Base-by-base conservation (phyloP, 23 red algal species). In the Gracilaria domingensis region DNA sequence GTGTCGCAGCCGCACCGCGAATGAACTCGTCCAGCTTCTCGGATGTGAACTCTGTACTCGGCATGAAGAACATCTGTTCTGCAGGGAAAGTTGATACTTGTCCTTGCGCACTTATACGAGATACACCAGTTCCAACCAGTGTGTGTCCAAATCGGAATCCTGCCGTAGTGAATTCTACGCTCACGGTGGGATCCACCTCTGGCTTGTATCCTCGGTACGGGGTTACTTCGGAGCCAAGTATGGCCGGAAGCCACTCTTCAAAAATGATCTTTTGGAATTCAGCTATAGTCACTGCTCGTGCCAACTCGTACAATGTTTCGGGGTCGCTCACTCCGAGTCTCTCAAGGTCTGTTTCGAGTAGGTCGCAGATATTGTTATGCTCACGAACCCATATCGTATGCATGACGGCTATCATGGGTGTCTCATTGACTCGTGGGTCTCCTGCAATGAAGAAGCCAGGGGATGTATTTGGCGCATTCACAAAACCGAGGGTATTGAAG, bases 71-170 rank as follows among this genome's bases (percentile, higher is more conserved):
- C 65, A 66, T 65, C 11, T 93, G 39, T 66, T 42, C 37, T 28
- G 66, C 45, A 14, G 79, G 57, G 26, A 83, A 28, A 49, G 36
- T 12, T 17, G 75, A 44, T 66, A 58, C 28, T 14, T 12, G 8
- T 1, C 44, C 28, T 39, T 66, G 23, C 36, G 32, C 44, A 12
- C 29, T 50, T 26, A 54, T 35, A 16, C 75, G 48, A 0, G 75
- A 51, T 21, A 90, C 39, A 38, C 37, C 75, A 25, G 25, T 25
- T 47, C 73, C 45, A 1, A 90, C 86, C 11, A 77, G 53, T 39
- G 86, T 90, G 20, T 90, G 86, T 12, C 86, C 86, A 0, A 90
- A 24, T 4, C 86, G 86, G 73, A 90, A 90, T 0, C 64, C 70
- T 1, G 86, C 86, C 21, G 86, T 90, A n/a, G 73, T 90, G 72